Conservation (phyloP, 768 basidiomycete species). For the Leccinum disarticulatum region DNA sequence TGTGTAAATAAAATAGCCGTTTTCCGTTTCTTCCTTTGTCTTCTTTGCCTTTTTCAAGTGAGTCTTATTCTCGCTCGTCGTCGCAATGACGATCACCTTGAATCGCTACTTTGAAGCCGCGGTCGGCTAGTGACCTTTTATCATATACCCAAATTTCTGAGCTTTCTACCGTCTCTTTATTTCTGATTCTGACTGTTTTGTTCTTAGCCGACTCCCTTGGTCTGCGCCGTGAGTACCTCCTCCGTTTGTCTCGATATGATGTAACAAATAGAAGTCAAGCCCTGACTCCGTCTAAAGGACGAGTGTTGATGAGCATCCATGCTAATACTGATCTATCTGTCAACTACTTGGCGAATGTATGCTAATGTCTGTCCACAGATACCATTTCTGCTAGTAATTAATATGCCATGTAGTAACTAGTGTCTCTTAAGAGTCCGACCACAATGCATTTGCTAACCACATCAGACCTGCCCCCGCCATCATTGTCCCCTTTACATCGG, state of each 20-base stretch:
- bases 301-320: slow-evolving; percentile 77
- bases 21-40: slow-evolving; percentile 7
- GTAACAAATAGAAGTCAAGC: slow-evolving; percentile 89
- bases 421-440: slow-evolving; percentile 37
- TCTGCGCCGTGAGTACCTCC: slow-evolving; percentile 35
- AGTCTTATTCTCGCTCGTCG: slow-evolving; percentile 26
- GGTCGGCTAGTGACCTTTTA: slow-evolving; percentile 61
- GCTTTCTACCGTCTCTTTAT: slow-evolving; percentile 24
- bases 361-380: slow-evolving; percentile 19
- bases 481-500: slow-evolving; percentile 45
- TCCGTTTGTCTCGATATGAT: slow-evolving; percentile 44
- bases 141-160: slow-evolving; percentile 95
- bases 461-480: slow-evolving; percentile 44
- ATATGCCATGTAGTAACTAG: slow-evolving; percentile 1
- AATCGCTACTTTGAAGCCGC: slow-evolving; percentile 87
- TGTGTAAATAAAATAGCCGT: slow-evolving; percentile 22
- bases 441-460: slow-evolving; percentile 68
- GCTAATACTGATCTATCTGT: slow-evolving; percentile 73
- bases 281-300: slow-evolving; percentile 77
- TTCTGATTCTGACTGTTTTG: slow-evolving; percentile 13
- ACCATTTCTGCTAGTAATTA: neutral
- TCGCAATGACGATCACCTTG: slow-evolving; percentile 62
- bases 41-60: slow-evolving; percentile 20
- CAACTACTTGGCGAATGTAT: slow-evolving; percentile 3
- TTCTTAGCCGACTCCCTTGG: neutral